Base-by-base conservation (phyloP, 2,329 filamentous ascomycete genomes). In the Zasmidium angulare region DNA sequence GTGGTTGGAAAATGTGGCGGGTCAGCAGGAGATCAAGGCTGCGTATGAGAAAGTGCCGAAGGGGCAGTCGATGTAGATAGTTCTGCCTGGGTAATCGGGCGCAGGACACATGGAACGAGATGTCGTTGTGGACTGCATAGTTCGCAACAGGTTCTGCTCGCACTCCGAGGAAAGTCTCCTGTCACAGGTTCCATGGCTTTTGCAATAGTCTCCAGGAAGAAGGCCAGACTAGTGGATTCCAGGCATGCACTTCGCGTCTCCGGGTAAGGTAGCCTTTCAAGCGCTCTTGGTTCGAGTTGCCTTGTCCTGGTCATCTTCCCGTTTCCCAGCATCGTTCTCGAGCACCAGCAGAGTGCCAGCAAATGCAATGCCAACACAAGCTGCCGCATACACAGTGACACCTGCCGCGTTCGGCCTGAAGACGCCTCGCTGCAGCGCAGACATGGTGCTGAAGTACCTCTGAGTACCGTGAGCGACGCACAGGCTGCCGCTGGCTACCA, bases 381-480 rank as follows among this genome's bases (percentile, higher is more conserved):
- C 64, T 31, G 68, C 68, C 53, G 66, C 66, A 48, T 71, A 59
- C 11, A 68, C 60, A 29, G 66, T 63, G 3, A 70, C 64, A 2
- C 69, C 73, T 22, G 68, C 66, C 10, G 68, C 66, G 55, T 72
- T 73, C 31, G 74, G 74, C 55, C 69, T 68, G 56, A 81, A 82
- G 23, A 77, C 61, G 3, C 80, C 80, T 50, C 72, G 68, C 71
- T 80, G 73, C 26, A 81, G 66, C 49, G 74, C 62, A 40, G 71
- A 69, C 70, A 82, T 66, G 17, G 74, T 77, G 20, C 72, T 71
- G 64, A 82, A 82, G 63, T 82, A 82, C 31, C 80, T 72, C 53
- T 69, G 67, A 10, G 78, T 80, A 10, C 79, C 81, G 67, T 82
- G 81, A 17, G 74, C 72, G 21, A 83, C 76, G 54, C 76, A 79